These are phyloP conservation scores for Nemophila menziesii DNA, from an alignment of 257 asterid genomes.

Conservation along the genomic window DNA sequence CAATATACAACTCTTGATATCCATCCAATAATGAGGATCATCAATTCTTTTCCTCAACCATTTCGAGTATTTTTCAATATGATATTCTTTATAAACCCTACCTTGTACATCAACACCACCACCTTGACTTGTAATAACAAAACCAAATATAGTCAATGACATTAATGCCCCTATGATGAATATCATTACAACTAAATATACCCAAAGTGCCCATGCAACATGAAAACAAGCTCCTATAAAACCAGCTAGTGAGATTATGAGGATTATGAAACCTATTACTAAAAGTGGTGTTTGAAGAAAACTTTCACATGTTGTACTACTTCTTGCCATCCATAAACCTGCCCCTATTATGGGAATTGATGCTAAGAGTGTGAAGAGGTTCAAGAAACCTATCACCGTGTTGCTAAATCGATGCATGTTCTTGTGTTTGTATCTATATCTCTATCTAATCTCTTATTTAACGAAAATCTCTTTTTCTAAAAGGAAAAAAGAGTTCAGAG, in stretches of 20 bases:
- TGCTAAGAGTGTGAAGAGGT: slow-evolving; percentile 77
- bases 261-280: slow-evolving; percentile 57
- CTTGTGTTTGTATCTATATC: neutral
- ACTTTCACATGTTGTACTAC: slow-evolving; percentile 77
- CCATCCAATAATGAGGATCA: slow-evolving; percentile 53
- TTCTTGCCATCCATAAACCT: slow-evolving; percentile 82
- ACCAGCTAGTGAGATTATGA: slow-evolving; percentile 68
- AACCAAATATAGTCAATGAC: slow-evolving; percentile 68
- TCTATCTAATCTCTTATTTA: no score
- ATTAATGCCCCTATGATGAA: slow-evolving; percentile 56
- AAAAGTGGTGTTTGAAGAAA: slow-evolving; percentile 84
- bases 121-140: slow-evolving; percentile 65
- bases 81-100: slow-evolving; percentile 56
- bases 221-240: slow-evolving; percentile 90
- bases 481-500: no score
- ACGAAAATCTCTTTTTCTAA: no score
- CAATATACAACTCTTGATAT: slow-evolving; percentile 53
- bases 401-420: slow-evolving; percentile 73
- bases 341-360: slow-evolving; percentile 97
- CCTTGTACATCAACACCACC: slow-evolving; percentile 58
- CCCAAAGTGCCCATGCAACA: slow-evolving; percentile 90
- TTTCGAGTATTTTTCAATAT: slow-evolving; percentile 42
- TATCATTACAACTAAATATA: slow-evolving; percentile 65
- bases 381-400: slow-evolving; percentile 79
- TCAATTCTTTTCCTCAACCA: slow-evolving; percentile 70